Evolutionary conservation across 2,329 filamentous ascomycete species (phyloP).

Genomic region (Basipetospora chlamydospora): DNA sequence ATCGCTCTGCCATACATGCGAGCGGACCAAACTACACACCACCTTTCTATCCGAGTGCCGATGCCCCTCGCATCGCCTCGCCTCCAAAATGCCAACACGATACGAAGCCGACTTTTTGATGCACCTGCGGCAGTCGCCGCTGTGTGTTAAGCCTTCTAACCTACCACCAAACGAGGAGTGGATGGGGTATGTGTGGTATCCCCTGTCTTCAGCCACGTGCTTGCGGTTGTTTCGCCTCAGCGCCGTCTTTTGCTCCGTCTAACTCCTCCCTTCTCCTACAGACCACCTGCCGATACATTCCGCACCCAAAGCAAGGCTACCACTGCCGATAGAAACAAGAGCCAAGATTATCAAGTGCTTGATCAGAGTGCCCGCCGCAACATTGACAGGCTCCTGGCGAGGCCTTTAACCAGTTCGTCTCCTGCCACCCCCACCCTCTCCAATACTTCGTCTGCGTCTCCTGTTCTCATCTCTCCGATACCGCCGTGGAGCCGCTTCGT

Average conservation of each 20-base stretch:
- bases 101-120: constrained; percentile 69
- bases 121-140: constrained; percentile 62
- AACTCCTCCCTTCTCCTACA: not conserved
- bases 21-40: not conserved
- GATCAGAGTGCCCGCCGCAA: constrained; percentile 4
- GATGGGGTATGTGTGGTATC: constrained; percentile 61
- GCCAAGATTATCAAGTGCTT: constrained; percentile 5
- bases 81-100: constrained; percentile 22
- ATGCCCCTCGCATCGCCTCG: constrained; percentile 5
- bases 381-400: constrained; percentile 3
- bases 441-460: not conserved
- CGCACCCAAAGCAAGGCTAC: constrained; percentile 7
- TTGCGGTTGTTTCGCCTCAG: not conserved
- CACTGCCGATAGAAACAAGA: constrained; percentile 6
- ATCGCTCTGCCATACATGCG: not conserved
- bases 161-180: constrained; percentile 82
- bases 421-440: not conserved
- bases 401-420: constrained; percentile 1
- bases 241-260: not conserved
- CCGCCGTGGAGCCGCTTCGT: no score
- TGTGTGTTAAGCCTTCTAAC: constrained; percentile 65
- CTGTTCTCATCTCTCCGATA: not conserved
- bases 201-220: not conserved
- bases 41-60: constrained; percentile 1
- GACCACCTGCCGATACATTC: constrained; percentile 4